Evolutionary conservation across 1,139 yeast species (phyloP).

Genomic region (Taiozyma onychis): DNA sequence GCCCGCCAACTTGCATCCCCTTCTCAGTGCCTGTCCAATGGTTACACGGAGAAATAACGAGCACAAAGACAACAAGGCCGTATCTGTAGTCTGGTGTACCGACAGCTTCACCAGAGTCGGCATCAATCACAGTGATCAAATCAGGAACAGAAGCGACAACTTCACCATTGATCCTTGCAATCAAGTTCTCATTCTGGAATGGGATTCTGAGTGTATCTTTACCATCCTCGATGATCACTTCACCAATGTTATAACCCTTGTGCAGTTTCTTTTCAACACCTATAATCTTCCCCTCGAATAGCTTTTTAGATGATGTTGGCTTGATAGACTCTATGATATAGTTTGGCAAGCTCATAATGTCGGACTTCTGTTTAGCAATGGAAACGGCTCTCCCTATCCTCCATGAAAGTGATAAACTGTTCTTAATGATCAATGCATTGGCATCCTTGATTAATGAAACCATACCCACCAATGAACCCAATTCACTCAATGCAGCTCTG

Average conservation of each 20-base stretch:
- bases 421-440: slow-evolving; percentile 13
- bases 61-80: slow-evolving; percentile 37
- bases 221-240: slow-evolving; percentile 34
- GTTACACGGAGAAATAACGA: slow-evolving; percentile 35
- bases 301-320: slow-evolving; percentile 27
- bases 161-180: slow-evolving; percentile 20
- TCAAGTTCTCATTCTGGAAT: slow-evolving; percentile 41
- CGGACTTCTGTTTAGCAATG: slow-evolving; percentile 31
- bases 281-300: slow-evolving; percentile 41
- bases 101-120: slow-evolving; percentile 39
- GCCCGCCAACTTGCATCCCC: slow-evolving; percentile 38
- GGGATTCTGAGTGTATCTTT: slow-evolving; percentile 31
- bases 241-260: slow-evolving; percentile 44
- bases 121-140: slow-evolving; percentile 38
- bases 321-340: slow-evolving; percentile 32
- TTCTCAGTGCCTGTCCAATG: slow-evolving; percentile 33
- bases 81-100: slow-evolving; percentile 45
- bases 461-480: slow-evolving; percentile 37
- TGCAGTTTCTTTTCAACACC: slow-evolving; percentile 35
- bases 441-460: slow-evolving; percentile 22
- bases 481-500: slow-evolving; percentile 36
- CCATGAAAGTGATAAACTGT: slow-evolving; percentile 37
- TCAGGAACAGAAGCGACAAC: slow-evolving; percentile 40
- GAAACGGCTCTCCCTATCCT: slow-evolving; percentile 41
- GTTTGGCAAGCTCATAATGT: slow-evolving; percentile 32